phyloP scores from a whole-genome alignment of 345 rosid species.

The Kernera saxatilis region DNA sequence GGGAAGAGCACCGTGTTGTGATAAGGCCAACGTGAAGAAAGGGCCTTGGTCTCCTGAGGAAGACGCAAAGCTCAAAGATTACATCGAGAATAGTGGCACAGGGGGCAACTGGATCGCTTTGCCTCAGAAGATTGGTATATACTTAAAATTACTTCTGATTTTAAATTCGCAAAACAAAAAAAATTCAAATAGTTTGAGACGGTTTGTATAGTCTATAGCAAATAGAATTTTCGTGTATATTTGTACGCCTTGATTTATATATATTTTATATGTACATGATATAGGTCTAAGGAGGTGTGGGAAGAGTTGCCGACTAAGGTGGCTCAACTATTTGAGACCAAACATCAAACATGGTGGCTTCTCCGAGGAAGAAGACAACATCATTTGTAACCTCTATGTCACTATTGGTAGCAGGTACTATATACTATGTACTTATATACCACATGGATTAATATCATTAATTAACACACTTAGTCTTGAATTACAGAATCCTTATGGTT shows the following conservation, averaged over 20 bases:
- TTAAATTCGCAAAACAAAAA: not conserved
- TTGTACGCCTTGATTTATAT: not conserved
- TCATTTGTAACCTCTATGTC: conserved; percentile 48
- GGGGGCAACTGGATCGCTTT: conserved; percentile 89
- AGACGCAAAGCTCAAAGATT: conserved; percentile 72
- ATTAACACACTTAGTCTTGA: not conserved
- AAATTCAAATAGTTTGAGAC: not conserved
- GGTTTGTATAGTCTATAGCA: not conserved
- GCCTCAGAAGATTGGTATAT: conserved; percentile 66
- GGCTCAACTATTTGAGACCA: conserved; percentile 83
- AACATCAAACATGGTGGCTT: conserved; percentile 68
- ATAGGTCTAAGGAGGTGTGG: conserved; percentile 68
- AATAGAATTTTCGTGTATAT: not conserved
- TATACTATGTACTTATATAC: not conserved
- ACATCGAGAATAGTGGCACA: conserved; percentile 64
- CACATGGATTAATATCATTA: not conserved
- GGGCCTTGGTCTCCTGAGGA: conserved; percentile 96
- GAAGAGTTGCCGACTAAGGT: conserved; percentile 74
- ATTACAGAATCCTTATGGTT: not conserved
- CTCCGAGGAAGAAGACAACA: conserved; percentile 58
- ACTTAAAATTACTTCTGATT: not conserved
- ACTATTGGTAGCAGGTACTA: conserved; percentile 64
- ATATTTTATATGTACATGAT: not conserved
- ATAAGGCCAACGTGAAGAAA: conserved; percentile 81
- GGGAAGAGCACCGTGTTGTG: conserved; percentile 96